A percentile compares a stretch with the other conserved stretches of the same genome.
phyloP scores from a whole-genome alignment of 257 asterid genomes.

The Capsicum rhomboideum region DNA sequence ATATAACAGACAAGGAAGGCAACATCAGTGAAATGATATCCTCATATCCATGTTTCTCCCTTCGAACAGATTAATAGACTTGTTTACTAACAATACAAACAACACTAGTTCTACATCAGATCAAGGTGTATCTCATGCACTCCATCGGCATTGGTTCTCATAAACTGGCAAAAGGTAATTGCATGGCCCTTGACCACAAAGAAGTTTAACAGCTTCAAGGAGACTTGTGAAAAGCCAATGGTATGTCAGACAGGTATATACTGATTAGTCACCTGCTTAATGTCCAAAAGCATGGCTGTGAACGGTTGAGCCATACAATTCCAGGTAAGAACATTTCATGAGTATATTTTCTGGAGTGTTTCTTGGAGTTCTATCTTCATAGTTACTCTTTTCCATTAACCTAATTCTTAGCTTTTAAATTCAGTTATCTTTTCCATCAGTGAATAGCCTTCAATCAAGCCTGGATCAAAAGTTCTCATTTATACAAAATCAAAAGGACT shows the following conservation, averaged over 20 bases:
- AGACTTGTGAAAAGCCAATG: background rate
- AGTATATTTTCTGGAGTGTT: background rate
- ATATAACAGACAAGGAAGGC: background rate
- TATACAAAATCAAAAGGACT: background rate
- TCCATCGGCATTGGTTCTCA: background rate
- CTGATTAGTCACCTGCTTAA: background rate
- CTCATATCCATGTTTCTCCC: background rate
- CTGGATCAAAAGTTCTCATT: background rate
- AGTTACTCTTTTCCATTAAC: background rate
- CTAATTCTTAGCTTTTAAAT: background rate
- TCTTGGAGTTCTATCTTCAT: background rate
- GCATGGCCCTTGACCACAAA: background rate
- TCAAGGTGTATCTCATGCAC: background rate
- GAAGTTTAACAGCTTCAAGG: background rate
- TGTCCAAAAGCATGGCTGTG: background rate
- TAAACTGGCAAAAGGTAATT: background rate
- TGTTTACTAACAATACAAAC: background rate
- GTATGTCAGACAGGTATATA: background rate
- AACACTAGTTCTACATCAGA: background rate
- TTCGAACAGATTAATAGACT: background rate
- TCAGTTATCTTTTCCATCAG: background rate
- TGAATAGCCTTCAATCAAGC: background rate
- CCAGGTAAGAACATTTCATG: background rate
- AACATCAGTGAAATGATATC: background rate
- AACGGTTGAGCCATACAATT: too few species aligned